Base-by-base conservation (phyloP, 2,329 filamentous ascomycete genomes). In the Fusarium protoensiforme region DNA sequence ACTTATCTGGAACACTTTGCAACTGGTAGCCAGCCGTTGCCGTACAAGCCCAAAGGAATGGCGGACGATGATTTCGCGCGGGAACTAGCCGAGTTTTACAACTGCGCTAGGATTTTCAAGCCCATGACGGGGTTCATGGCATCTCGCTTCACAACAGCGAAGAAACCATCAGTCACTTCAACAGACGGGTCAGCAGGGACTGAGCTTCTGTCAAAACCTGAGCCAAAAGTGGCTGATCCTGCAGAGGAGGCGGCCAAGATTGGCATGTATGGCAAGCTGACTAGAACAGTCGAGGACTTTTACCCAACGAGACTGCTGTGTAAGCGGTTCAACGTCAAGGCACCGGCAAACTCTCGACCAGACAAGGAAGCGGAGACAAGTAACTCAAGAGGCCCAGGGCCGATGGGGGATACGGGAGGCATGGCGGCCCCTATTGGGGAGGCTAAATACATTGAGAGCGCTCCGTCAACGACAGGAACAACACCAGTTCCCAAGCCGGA, bases 111-210 rank as follows among this genome's bases (percentile, higher is more conserved):
- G 67, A 90, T 98, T 22, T 99, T 98, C 85, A 96, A 94, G 80
- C 96, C 96, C 1, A 94, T 97, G 84, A 94, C 93, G 3, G 95
- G 95, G 0, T 87, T 94, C 71, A 98, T 99, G 94, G 96, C 96
- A 18, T 94, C 93, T 22, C 92, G 96, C 0, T 99, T 99, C 80
- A 98, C 95, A 0, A 92, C 93, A 2, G 89, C 91, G 1, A 89
- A 90, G 10, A 85, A 88, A 0, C 75, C 83, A 10, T 77, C 83
- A 7, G 68, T 79, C 9, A 64, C 78, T 1, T 78, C 81, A 13
- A 60, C 69, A 18, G 70, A 68, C n/a, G 65, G 61, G 14, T 51
- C 56, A n/a, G 20, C 57, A 27, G 68, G 58, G 20, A 65, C 67
- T 6, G 81, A 81, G 22, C 60, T 79, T 13, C 39, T 82, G 3